phyloP scores from a whole-genome alignment of 1,139 yeast genomes.

The Debaryomyces sp. region DNA sequence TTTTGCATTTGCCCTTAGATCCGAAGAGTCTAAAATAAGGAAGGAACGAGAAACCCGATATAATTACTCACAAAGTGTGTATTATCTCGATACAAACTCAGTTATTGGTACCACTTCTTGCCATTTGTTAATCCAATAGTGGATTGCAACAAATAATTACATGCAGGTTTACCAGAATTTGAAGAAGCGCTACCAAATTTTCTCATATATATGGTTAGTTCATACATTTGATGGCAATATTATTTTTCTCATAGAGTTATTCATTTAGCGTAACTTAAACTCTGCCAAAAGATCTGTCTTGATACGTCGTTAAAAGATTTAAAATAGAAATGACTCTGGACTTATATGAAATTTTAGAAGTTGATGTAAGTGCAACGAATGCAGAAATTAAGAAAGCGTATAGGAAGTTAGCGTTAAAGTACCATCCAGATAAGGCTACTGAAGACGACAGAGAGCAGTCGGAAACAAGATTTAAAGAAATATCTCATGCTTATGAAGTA shows the following conservation, averaged over 20 bases:
- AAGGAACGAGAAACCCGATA: too few relatives aligned
- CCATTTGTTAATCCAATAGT: neutral
- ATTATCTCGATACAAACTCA: neutral
- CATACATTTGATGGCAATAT: neutral
- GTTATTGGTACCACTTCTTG: neutral
- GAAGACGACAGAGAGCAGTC: conserved; percentile 68
- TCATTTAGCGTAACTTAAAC: neutral
- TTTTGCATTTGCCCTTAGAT: too few relatives aligned
- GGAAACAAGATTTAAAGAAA: conserved; percentile 73
- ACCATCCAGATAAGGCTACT: conserved; percentile 81
- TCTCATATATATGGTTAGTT: neutral
- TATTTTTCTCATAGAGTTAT: neutral
- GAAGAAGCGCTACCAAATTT: neutral
- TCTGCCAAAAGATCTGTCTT: neutral
- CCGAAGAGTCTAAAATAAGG: too few relatives aligned
- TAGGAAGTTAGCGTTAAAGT: conserved; percentile 67
- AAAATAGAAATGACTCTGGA: conserved; percentile 23
- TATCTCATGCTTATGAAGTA: conserved; percentile 77
- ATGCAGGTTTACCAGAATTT: neutral
- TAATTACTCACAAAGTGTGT: neutral
- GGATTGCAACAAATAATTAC: neutral
- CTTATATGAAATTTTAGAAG: conserved; percentile 70
- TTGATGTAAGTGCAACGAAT: conserved; percentile 60
- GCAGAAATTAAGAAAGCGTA: conserved; percentile 77
- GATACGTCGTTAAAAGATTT: neutral